Evolutionary conservation across 257 asterid species (phyloP).

Genomic region (Orobanche coerulescens): DNA sequence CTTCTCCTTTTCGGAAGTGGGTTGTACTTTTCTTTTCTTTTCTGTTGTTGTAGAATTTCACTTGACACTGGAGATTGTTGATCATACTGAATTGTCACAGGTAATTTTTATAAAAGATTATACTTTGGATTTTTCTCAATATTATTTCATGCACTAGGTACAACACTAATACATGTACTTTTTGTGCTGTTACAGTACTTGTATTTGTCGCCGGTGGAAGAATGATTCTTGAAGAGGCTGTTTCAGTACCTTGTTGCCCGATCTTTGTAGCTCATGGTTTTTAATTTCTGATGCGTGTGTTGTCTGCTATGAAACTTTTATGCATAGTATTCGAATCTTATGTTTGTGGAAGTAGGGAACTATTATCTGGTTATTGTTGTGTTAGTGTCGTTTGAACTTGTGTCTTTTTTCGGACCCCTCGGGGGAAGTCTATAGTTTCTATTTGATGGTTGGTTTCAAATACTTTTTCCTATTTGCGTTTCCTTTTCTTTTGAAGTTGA

Average conservation of each 20-base stretch:
- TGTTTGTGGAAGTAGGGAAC: constrained; percentile 11
- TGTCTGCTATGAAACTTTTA: constrained; percentile 7
- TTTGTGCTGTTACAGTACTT: constrained; percentile 23
- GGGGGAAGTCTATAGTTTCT: not conserved
- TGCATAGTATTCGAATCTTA: constrained; percentile 3
- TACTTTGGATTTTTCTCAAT: not conserved
- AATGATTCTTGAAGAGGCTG: constrained; percentile 25
- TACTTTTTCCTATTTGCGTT: not conserved
- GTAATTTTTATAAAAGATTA: constrained; percentile 10
- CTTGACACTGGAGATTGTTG: constrained; percentile 41
- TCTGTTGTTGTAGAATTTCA: constrained; percentile 19
- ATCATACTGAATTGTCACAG: constrained; percentile 37
- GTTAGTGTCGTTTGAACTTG: constrained; percentile 1
- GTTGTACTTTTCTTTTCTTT: not conserved
- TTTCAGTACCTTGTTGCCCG: constrained; percentile 7
- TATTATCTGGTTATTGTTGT: not conserved
- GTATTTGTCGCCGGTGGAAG: constrained; percentile 22
- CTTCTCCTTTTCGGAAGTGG: constrained; percentile 17
- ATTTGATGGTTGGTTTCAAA: not conserved
- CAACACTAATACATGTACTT: constrained; percentile 12
- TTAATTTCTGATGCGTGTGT: constrained; percentile 9
- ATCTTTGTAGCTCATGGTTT: constrained; percentile 20
- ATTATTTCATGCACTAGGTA: not conserved
- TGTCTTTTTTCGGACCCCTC: not conserved
- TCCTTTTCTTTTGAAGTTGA: not conserved